A percentile compares a stretch with the other conserved stretches of the same genome.
Evolutionary conservation across 2,329 filamentous ascomycete genomes (phyloP).

Genomic region (Hirsutella rhossiliensis): DNA sequence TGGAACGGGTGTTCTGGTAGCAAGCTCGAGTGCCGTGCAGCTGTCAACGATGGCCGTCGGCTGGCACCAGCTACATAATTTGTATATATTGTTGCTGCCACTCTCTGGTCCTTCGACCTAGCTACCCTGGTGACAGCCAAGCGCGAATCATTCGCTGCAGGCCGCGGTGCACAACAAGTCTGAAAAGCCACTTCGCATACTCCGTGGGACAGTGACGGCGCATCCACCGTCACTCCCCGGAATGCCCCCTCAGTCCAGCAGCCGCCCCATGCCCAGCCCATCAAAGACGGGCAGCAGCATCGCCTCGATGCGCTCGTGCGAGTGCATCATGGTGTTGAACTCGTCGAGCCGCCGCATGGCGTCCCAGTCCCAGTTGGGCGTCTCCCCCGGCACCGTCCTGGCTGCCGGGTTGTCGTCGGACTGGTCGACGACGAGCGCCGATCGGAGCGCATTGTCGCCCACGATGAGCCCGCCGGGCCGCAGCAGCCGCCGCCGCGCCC

Average conservation of each 20-base stretch:
- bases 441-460: constrained; percentile 36
- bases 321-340: constrained; percentile 10
- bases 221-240: too few relatives aligned
- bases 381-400: constrained; percentile 3
- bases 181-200: too few relatives aligned
- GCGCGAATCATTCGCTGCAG: too few relatives aligned
- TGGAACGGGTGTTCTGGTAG: background rate
- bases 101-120: too few relatives aligned
- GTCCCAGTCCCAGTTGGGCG: constrained; percentile 8
- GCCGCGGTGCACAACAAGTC: too few relatives aligned
- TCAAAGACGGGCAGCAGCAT: background rate
- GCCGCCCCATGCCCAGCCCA: background rate
- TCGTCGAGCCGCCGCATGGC: constrained; percentile 13
- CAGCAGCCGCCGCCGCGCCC: constrained; percentile 23
- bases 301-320: background rate
- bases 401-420: constrained; percentile 22
- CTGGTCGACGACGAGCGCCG: constrained; percentile 29
- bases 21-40: too few relatives aligned
- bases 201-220: too few relatives aligned
- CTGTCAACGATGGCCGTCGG: too few relatives aligned
- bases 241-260: background rate
- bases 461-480: constrained; percentile 32
- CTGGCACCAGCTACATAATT: too few relatives aligned
- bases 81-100: too few relatives aligned
- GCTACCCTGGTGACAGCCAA: too few relatives aligned